Conservation (phyloP, 305 asterid genomes). For the Withania somnifera region DNA sequence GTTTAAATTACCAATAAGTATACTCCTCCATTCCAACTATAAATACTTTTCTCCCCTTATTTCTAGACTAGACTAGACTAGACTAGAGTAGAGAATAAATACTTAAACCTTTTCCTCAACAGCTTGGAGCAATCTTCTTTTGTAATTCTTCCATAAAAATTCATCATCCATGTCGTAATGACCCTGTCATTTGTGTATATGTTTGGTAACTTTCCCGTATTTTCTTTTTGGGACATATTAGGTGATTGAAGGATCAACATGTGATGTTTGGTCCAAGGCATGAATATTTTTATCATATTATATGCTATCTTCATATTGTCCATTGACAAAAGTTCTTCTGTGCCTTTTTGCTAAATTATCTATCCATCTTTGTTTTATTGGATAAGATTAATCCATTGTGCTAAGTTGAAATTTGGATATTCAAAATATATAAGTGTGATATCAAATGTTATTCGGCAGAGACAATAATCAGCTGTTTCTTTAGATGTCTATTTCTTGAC, state of each 20-base stretch:
- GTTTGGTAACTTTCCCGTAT: not conserved
- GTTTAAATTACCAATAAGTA: too few species aligned
- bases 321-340: not conserved
- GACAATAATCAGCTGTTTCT: too few species aligned
- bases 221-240: not conserved
- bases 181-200: not conserved
- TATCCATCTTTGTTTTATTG: not conserved
- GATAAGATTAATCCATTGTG: too few species aligned
- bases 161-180: not conserved
- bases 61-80: too few species aligned
- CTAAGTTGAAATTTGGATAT: too few species aligned
- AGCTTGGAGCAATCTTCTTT: not conserved
- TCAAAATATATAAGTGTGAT: too few species aligned
- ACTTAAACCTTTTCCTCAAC: not conserved
- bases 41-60: not conserved
- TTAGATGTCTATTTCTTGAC: too few species aligned
- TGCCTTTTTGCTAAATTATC: not conserved
- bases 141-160: not conserved
- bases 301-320: not conserved
- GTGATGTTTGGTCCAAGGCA: not conserved
- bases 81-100: too few species aligned
- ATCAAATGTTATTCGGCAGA: too few species aligned
- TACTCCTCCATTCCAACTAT: not conserved
- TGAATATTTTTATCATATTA: not conserved
- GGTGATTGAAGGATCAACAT: not conserved